A percentile compares a stretch with the other conserved stretches of the same genome.
phyloP scores from a whole-genome alignment of 2,329 filamentous ascomycete genomes.

The Stagonosporopsis vannaccii region DNA sequence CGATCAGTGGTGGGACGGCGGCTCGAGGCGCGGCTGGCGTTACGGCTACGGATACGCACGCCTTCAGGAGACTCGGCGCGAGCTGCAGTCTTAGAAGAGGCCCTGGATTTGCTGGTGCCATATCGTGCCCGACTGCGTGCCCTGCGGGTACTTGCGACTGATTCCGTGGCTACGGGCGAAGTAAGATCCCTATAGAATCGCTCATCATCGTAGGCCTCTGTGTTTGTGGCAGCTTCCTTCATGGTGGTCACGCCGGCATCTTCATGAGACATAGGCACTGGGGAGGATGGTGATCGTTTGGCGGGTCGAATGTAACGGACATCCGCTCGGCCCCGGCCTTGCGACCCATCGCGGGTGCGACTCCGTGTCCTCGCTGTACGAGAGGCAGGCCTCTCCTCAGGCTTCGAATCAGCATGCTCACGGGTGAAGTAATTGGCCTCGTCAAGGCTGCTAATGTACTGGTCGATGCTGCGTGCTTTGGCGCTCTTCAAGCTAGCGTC shows the following conservation, averaged over 20 bases:
- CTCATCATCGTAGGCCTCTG: slow-evolving; percentile 58
- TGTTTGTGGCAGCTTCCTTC: slow-evolving; percentile 49
- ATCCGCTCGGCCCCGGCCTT: slow-evolving; percentile 72
- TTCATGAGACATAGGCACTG: slow-evolving; percentile 92
- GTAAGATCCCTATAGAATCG: slow-evolving; percentile 53
- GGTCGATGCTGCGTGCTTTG: slow-evolving; percentile 73
- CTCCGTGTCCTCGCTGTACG: slow-evolving; percentile 57
- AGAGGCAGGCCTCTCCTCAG: slow-evolving; percentile 56
- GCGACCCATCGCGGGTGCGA: slow-evolving; percentile 65
- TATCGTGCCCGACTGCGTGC: slow-evolving; percentile 44
- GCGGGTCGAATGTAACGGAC: slow-evolving; percentile 74
- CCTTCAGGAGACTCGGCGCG: slow-evolving; percentile 48
- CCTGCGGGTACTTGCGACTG: slow-evolving; percentile 45
- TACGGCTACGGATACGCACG: slow-evolving; percentile 38
- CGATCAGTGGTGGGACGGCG: slow-evolving; percentile 46
- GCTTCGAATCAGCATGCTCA: slow-evolving; percentile 46
- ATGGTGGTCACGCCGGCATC: slow-evolving; percentile 64
- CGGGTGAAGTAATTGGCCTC: slow-evolving; percentile 70
- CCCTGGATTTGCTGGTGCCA: slow-evolving; percentile 44
- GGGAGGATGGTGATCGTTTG: slow-evolving; percentile 90
- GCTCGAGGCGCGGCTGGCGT: slow-evolving; percentile 44
- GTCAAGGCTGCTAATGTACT: slow-evolving; percentile 87
- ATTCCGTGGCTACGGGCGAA: slow-evolving; percentile 49
- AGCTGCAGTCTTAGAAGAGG: slow-evolving; percentile 45
- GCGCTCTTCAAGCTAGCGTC: slow-evolving; percentile 62